Conservation (phyloP, 441 rosid species). For the Omphalea diandra region DNA sequence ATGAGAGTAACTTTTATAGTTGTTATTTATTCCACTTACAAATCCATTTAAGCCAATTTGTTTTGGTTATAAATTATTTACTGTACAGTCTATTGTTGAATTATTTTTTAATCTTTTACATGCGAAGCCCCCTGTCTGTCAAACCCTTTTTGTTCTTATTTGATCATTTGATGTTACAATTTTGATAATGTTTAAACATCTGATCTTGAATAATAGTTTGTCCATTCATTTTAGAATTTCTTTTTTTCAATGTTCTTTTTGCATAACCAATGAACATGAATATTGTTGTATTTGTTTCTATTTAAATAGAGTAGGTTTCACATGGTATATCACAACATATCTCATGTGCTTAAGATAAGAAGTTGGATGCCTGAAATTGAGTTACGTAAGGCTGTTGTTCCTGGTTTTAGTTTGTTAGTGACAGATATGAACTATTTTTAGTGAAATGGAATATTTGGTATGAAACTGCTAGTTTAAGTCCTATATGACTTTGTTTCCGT, state of each 20-base stretch:
- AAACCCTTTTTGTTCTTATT: not conserved
- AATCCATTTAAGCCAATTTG: slow-evolving; percentile 8
- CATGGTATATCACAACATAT: not conserved
- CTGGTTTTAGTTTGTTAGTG: not conserved
- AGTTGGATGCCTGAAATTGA: slow-evolving; percentile 1
- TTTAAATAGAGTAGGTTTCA: not conserved
- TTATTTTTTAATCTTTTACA: not conserved
- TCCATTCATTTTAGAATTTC: not conserved
- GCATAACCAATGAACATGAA: no score
- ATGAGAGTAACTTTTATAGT: not conserved
- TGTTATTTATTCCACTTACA: not conserved
- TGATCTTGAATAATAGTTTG: not conserved
- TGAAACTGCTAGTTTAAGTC: not conserved
- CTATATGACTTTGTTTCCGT: not conserved
- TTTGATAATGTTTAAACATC: not conserved
- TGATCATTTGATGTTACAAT: not conserved
- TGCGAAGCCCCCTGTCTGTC: not conserved
- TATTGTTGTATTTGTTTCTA: not conserved
- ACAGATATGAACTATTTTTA: not conserved
- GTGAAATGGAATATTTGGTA: not conserved
- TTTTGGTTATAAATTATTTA: not conserved
- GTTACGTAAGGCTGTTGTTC: not conserved
- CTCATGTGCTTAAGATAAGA: not conserved
- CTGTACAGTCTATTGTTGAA: not conserved
- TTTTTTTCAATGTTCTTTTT: not conserved